Conservation (phyloP, 2,329 filamentous ascomycete species). For the Teratosphaeria zuluensis region DNA sequence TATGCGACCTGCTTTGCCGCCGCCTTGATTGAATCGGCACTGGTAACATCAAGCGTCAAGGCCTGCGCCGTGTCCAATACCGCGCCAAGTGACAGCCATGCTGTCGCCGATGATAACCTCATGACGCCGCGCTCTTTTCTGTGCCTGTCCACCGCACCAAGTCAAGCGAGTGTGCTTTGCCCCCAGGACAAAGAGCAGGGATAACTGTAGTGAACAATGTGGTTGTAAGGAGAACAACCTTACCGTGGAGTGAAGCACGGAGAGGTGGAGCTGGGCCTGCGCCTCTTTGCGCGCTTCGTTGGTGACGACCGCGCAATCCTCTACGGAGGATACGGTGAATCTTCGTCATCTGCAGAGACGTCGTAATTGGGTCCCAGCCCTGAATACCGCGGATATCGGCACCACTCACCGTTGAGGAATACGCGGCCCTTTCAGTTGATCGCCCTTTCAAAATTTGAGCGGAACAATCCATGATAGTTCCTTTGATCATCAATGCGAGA, state of each 20-base stretch:
- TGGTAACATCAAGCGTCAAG: conserved; percentile 8
- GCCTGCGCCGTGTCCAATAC: neutral
- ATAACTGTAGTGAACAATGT: neutral
- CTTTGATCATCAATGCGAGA: neutral
- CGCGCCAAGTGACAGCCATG: neutral
- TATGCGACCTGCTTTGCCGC: conserved; percentile 35
- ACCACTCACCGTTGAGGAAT: neutral
- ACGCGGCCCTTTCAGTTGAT: neutral
- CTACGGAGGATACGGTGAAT: neutral
- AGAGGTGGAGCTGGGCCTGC: neutral
- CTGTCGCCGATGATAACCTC: neutral
- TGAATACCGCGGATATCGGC: neutral
- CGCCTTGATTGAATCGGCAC: conserved; percentile 33
- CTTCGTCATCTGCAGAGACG: neutral
- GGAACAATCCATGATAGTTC: neutral
- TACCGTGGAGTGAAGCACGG: neutral
- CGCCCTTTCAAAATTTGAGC: neutral
- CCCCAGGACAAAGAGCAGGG: neutral
- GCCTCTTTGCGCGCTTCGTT: neutral
- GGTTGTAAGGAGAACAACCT: neutral
- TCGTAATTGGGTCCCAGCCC: neutral
- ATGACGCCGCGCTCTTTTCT: neutral
- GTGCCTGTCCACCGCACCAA: neutral
- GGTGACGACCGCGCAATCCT: neutral
- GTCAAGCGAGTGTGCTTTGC: neutral